Evolutionary conservation across 1,284 basidiomycete genomes (phyloP).

Genomic region (Quambalaria eucalypti): DNA sequence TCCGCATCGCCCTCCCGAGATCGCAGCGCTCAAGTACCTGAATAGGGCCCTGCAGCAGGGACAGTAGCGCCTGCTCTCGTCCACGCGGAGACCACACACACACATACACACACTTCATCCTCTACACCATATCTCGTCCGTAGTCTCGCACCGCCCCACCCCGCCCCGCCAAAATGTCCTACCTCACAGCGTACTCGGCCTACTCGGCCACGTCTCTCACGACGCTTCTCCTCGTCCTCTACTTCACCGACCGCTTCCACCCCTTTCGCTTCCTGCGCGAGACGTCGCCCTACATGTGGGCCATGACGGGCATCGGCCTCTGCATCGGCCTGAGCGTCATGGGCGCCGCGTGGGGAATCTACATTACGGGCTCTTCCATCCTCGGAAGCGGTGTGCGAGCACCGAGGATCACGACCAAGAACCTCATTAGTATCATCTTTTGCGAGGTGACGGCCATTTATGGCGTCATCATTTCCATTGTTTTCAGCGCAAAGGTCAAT

Average conservation of each 20-base stretch:
- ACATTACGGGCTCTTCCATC: slow-evolving; percentile 88
- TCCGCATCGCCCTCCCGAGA: no score
- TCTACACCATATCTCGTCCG: not conserved
- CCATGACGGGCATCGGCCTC: slow-evolving; percentile 76
- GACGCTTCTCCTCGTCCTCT: not conserved
- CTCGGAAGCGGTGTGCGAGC: slow-evolving; percentile 89
- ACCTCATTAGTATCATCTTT: slow-evolving; percentile 90
- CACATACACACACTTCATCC: no score
- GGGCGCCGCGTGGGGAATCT: slow-evolving; percentile 94
- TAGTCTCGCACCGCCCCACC: not conserved
- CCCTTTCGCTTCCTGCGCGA: slow-evolving; percentile 66
- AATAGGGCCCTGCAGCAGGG: not conserved
- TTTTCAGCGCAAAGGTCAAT: slow-evolving; percentile 42
- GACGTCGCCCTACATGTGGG: slow-evolving; percentile 88
- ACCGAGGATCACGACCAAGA: slow-evolving; percentile 92
- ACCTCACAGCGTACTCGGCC: not conserved
- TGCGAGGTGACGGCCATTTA: slow-evolving; percentile 98
- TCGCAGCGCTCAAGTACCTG: no score
- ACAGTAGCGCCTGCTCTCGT: no score
- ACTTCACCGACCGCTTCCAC: not conserved
- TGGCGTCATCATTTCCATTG: slow-evolving; percentile 61
- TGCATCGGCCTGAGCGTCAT: slow-evolving; percentile 88
- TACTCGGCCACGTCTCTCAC: not conserved
- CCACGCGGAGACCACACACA: no score
- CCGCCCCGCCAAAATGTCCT: not conserved